Conservation (phyloP, 495 filamentous ascomycete species). For the Penicillium soppii region DNA sequence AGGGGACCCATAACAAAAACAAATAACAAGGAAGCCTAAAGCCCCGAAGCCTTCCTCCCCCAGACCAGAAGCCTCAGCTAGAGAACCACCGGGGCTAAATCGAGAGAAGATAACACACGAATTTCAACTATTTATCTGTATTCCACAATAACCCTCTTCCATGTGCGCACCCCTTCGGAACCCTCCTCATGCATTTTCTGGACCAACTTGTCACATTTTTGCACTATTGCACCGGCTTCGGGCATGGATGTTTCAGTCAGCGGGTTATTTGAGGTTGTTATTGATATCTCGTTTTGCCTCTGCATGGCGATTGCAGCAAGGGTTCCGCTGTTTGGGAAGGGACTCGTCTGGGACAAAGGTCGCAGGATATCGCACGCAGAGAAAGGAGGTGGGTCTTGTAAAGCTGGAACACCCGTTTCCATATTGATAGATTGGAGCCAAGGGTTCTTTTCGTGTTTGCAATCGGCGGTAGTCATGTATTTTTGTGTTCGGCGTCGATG, state of each 20-base stretch:
- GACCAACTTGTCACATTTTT: conserved; percentile 26
- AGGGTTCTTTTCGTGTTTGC: background rate
- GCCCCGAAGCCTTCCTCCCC: no score
- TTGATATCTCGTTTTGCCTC: conserved; percentile 6
- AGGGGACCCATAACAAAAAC: background rate
- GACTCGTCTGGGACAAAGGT: conserved; percentile 33
- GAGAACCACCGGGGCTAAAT: background rate
- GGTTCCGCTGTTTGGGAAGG: conserved; percentile 30
- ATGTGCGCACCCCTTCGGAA: conserved; percentile 30
- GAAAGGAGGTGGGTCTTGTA: background rate
- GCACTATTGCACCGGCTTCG: conserved; percentile 5
- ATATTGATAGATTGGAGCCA: conserved; percentile 12
- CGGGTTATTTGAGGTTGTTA: no score
- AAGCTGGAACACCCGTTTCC: conserved; percentile 16
- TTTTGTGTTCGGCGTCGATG: background rate
- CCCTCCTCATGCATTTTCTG: conserved; percentile 34
- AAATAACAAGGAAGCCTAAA: background rate
- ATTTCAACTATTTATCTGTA: conserved; percentile 25
- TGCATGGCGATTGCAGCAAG: conserved; percentile 23
- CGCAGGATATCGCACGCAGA: conserved; percentile 40
- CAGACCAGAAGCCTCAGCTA: background rate
- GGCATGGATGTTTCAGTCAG: background rate
- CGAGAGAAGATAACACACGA: conserved; percentile 1
- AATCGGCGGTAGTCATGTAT: background rate
- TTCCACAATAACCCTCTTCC: conserved; percentile 35